Percentiles rank a stretch among this genome's conserved stretches.
These are phyloP conservation scores for Calonectria pteridis DNA, from an alignment of 2,329 filamentous ascomycete species.

Conservation along the genomic window DNA sequence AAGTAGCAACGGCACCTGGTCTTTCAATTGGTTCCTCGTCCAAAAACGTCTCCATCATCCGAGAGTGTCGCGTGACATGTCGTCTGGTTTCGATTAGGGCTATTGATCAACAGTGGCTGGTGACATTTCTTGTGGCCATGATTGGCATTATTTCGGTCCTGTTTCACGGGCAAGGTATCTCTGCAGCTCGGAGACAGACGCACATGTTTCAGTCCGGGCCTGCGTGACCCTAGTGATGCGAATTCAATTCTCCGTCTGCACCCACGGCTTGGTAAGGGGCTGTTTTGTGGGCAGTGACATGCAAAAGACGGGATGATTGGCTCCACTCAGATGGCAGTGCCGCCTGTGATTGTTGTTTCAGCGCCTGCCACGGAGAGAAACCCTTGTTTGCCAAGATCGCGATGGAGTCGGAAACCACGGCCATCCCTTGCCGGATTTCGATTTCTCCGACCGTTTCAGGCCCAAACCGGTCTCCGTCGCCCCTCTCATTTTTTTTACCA, in stretches of 20 bases:
- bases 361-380: neutral
- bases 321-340: neutral
- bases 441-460: constrained; percentile 9
- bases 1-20: too few species aligned
- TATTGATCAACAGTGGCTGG: too few species aligned
- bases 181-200: too few species aligned
- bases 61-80: too few species aligned
- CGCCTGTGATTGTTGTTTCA: neutral
- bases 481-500: neutral
- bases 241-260: neutral
- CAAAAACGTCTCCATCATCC: too few species aligned
- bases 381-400: neutral
- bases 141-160: too few species aligned
- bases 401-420: neutral
- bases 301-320: neutral
- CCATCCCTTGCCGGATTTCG: neutral
- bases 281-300: neutral
- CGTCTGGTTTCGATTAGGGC: too few species aligned
- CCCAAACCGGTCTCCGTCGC: neutral
- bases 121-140: too few species aligned
- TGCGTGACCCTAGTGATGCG: neutral
- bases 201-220: too few species aligned
- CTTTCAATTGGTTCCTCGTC: too few species aligned
- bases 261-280: neutral
- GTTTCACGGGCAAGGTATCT: too few species aligned